Evolutionary conservation across 371 early-diverging fungal species (phyloP).

Genomic region (Batrachochytrium dendrobatidis): DNA sequence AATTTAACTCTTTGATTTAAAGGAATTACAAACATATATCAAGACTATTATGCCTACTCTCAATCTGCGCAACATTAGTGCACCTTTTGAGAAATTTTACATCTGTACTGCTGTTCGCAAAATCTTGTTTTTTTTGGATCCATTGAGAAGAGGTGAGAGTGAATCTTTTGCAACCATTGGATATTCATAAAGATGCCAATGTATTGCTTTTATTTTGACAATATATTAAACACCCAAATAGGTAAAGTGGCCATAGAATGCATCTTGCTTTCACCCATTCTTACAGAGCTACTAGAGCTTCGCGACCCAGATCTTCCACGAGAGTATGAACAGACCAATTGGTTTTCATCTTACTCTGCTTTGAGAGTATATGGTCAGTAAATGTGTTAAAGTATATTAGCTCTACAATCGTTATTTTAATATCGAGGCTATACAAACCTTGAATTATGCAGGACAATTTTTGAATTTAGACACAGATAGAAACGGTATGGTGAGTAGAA

Average conservation of each 20-base stretch:
- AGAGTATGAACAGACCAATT: constrained; percentile 33
- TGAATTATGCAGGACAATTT: constrained; percentile 28
- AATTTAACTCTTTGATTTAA: no score
- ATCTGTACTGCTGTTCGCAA: constrained; percentile 38
- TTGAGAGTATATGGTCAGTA: constrained; percentile 30
- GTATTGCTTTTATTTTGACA: background rate
- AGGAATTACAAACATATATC: constrained; percentile 37
- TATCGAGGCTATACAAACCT: background rate
- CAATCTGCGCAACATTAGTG: constrained; percentile 25
- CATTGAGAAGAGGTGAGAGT: constrained; percentile 28
- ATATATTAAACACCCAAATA: constrained; percentile 2
- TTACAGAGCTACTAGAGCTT: constrained; percentile 45
- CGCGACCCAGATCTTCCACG: constrained; percentile 35
- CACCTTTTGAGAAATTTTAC: constrained; percentile 35
- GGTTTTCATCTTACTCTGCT: constrained; percentile 35
- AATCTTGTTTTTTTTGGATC: constrained; percentile 45
- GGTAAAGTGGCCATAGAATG: constrained; percentile 36
- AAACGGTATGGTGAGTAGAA: constrained; percentile 39
- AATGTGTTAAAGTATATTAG: background rate
- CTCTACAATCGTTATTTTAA: background rate
- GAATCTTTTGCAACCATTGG: no score
- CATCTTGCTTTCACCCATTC: constrained; percentile 38
- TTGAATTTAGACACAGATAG: constrained; percentile 36
- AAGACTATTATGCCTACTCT: constrained; percentile 38
- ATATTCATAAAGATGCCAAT: no score